phyloP scores from a whole-genome alignment of 2,329 filamentous ascomycete genomes.

The Beauveria sp. region DNA sequence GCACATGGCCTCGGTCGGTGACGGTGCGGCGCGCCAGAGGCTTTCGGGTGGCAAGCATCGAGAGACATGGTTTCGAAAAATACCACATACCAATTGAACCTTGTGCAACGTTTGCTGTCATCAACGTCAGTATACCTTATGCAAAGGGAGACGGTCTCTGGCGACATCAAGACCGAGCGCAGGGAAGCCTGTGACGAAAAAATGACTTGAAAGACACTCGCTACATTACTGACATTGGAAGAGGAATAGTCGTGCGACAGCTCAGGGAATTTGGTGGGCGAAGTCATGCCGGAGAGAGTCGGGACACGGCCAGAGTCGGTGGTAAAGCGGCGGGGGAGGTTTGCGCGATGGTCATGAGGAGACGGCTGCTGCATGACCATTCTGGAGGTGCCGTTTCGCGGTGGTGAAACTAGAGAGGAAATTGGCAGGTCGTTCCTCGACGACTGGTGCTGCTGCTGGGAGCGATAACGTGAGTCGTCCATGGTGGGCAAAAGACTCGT shows the following conservation, averaged over 20 bases:
- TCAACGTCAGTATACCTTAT: not conserved
- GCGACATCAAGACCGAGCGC: not conserved
- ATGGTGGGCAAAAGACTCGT: constrained; percentile 38
- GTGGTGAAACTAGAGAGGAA: constrained; percentile 66
- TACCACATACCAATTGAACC: constrained; percentile 64
- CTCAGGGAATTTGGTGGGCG: constrained; percentile 41
- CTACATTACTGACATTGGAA: constrained; percentile 22
- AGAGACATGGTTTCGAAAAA: constrained; percentile 9
- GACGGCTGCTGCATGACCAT: constrained; percentile 44
- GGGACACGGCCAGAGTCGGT: constrained; percentile 81
- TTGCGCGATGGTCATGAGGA: constrained; percentile 64
- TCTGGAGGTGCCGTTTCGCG: constrained; percentile 56
- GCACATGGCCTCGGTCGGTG: not conserved
- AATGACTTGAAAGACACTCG: not conserved
- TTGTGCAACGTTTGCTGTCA: constrained; percentile 54
- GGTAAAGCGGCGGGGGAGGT: constrained; percentile 86
- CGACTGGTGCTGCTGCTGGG: constrained; percentile 44
- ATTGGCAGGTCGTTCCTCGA: constrained; percentile 69
- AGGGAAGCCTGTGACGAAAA: not conserved
- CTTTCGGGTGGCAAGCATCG: not conserved
- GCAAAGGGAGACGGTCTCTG: not conserved
- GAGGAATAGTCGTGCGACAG: constrained; percentile 41
- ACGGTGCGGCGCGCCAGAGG: not conserved
- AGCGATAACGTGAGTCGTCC: constrained; percentile 73
- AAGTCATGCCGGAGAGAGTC: constrained; percentile 58